A percentile compares a stretch with the other conserved stretches of the same genome.
Conservation (phyloP, 1,284 basidiomycete genomes). For the Trichosporon sp. region DNA sequence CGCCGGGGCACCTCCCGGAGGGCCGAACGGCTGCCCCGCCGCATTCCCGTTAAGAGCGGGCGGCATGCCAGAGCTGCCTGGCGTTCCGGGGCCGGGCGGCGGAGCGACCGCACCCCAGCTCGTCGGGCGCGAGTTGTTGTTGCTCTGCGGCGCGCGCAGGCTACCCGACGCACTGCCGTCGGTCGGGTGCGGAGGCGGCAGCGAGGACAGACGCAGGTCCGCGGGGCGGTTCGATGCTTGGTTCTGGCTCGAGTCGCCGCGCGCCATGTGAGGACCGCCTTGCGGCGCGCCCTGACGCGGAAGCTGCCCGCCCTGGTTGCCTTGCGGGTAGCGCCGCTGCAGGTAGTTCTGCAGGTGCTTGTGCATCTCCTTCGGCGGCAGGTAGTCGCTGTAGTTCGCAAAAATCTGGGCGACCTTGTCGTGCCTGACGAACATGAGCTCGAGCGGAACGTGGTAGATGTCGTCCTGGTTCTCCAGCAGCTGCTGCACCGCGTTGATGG, state of each 20-base stretch:
- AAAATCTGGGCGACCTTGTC: conserved; percentile 75
- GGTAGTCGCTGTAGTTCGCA: conserved; percentile 64
- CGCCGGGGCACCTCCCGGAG: not conserved
- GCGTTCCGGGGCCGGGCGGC: not conserved
- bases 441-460: conserved; percentile 81
- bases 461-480: conserved; percentile 92
- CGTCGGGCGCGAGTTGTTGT: conserved; percentile 12
- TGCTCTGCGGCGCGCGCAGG: not conserved
- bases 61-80: not conserved
- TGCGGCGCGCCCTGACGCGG: not conserved
- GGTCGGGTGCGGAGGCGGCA: not conserved
- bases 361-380: conserved; percentile 82
- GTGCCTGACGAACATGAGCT: conserved; percentile 72
- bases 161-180: not conserved
- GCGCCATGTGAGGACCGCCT: not conserved
- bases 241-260: not conserved
- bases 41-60: not conserved
- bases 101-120: conserved; percentile 4
- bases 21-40: not conserved
- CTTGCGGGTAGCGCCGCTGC: conserved; percentile 16
- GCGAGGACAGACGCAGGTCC: not conserved
- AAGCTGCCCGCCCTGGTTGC: not conserved
- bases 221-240: not conserved
- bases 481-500: conserved; percentile 76
- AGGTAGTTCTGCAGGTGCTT: conserved; percentile 79